A percentile compares a stretch with the other conserved stretches of the same genome.
Conservation (phyloP, 2,329 filamentous ascomycete genomes). For the Plenodomus lindquistii region DNA sequence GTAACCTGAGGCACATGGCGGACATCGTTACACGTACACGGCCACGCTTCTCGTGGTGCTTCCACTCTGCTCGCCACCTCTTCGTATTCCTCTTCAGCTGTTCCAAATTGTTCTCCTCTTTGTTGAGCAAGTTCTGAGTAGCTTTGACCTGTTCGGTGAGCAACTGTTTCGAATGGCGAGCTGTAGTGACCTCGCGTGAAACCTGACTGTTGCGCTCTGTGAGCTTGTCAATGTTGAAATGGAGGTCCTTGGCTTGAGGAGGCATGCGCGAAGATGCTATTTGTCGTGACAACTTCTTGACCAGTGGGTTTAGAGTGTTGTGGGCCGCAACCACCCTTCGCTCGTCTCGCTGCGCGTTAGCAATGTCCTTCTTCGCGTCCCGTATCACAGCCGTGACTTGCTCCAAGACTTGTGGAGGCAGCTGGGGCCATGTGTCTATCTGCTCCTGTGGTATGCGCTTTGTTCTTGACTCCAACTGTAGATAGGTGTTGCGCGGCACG, state of each 20-base stretch:
- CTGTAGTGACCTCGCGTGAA: constrained; percentile 60
- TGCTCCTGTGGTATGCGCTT: constrained; percentile 42
- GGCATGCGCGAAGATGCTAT: constrained; percentile 69
- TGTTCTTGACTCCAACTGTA: constrained; percentile 40
- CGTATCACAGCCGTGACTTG: constrained; percentile 61
- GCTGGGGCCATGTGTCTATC: constrained; percentile 56
- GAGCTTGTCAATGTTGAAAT: constrained; percentile 68
- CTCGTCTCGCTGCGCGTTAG: constrained; percentile 58
- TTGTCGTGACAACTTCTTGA: constrained; percentile 61
- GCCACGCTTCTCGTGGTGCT: constrained; percentile 34
- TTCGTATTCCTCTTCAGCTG: constrained; percentile 34
- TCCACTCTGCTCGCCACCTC: constrained; percentile 37
- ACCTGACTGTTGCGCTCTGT: constrained; percentile 58
- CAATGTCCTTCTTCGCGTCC: constrained; percentile 64
- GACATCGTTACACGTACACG: constrained; percentile 23
- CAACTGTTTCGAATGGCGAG: constrained; percentile 65
- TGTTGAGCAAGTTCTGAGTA: constrained; percentile 50
- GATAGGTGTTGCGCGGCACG: constrained; percentile 28
- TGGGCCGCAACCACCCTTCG: constrained; percentile 57
- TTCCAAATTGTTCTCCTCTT: constrained; percentile 33
- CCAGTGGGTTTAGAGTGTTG: constrained; percentile 59
- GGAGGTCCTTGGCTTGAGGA: constrained; percentile 54
- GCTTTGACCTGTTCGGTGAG: constrained; percentile 61
- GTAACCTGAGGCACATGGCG: constrained; percentile 5
- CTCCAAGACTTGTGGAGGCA: constrained; percentile 59